Percentiles rank a stretch among this genome's conserved stretches.
Evolutionary conservation across 257 asterid genomes (phyloP).

Genomic region (Cruciata laevipes): DNA sequence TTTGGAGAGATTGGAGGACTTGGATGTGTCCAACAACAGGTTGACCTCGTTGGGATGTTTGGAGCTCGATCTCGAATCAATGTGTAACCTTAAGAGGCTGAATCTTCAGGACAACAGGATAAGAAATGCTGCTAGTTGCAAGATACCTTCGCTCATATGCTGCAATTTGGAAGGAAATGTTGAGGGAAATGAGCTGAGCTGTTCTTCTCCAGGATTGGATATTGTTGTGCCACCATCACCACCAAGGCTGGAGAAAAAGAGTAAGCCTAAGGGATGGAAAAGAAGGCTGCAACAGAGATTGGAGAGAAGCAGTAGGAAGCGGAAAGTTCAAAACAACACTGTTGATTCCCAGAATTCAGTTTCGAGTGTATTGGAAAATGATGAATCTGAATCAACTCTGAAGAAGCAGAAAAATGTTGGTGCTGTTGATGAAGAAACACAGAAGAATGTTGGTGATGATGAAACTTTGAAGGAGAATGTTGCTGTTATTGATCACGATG

Average conservation of each 20-base stretch:
- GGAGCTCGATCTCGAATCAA: slow-evolving; percentile 49
- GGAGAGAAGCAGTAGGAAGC: slow-evolving; percentile 41
- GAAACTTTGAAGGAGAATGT: neutral
- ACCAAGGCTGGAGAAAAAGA: slow-evolving; percentile 38
- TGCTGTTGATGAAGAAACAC: neutral
- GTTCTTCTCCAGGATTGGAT: slow-evolving; percentile 84
- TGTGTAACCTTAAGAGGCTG: slow-evolving; percentile 60
- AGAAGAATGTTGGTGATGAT: neutral
- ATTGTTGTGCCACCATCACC: slow-evolving; percentile 51
- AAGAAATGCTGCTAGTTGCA: slow-evolving; percentile 28
- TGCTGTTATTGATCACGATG: neutral
- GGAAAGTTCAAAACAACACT: slow-evolving; percentile 40
- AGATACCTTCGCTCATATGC: slow-evolving; percentile 78
- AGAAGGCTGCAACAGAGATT: slow-evolving; percentile 46
- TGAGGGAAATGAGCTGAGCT: slow-evolving; percentile 43
- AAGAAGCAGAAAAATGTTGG: neutral
- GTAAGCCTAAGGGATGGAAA: slow-evolving; percentile 75
- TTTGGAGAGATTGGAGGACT: slow-evolving; percentile 63
- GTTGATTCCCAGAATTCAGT: slow-evolving; percentile 25
- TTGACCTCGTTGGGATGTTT: slow-evolving; percentile 58
- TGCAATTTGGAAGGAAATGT: slow-evolving; percentile 74
- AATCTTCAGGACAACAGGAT: slow-evolving; percentile 84
- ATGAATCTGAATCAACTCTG: slow-evolving; percentile 3
- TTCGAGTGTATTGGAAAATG: slow-evolving; percentile 22
- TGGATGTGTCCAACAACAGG: slow-evolving; percentile 81